These are phyloP conservation scores for Hibiscus syriacus DNA, from an alignment of 345 rosid genomes.

Conservation along the genomic window DNA sequence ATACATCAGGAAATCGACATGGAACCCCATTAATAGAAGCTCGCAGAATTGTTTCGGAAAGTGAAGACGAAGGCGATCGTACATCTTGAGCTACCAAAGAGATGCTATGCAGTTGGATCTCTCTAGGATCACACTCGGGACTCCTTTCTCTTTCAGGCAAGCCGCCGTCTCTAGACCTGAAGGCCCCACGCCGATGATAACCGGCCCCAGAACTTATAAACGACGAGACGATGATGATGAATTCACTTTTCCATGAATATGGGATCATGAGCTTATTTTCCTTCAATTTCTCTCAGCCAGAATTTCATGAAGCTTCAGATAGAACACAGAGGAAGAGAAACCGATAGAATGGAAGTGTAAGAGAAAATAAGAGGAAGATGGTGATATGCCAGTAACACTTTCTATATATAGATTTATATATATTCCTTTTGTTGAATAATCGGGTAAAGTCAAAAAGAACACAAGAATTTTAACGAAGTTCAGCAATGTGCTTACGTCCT, in stretches of 20 bases:
- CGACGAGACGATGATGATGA: neutral
- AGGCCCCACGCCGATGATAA: too few relatives aligned
- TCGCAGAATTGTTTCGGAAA: conserved; percentile 56
- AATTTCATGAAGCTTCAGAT: conserved; percentile 26
- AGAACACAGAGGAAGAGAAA: neutral
- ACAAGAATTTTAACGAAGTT: too few relatives aligned
- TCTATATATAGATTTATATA: conserved; percentile 21
- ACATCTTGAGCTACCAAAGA: too few relatives aligned
- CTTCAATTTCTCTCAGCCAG: too few relatives aligned
- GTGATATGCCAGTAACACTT: conserved; percentile 28
- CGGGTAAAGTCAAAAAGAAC: too few relatives aligned
- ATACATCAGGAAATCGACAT: conserved; percentile 35
- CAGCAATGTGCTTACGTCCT: too few relatives aligned
- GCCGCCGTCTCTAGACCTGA: conserved; percentile 51
- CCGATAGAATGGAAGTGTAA: neutral
- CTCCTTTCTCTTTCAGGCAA: conserved; percentile 32
- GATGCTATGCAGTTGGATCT: too few relatives aligned
- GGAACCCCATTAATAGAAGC: conserved; percentile 50
- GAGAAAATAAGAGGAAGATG: conserved; percentile 18
- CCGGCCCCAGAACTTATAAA: conserved; percentile 15
- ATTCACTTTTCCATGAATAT: too few relatives aligned
- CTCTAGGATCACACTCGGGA: conserved; percentile 31
- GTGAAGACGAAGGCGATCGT: too few relatives aligned
- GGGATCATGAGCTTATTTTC: too few relatives aligned
- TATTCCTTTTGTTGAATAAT: conserved; percentile 37